Conservation (phyloP, 202 grass and related monocot species). For the Panicum hallii region DNA sequence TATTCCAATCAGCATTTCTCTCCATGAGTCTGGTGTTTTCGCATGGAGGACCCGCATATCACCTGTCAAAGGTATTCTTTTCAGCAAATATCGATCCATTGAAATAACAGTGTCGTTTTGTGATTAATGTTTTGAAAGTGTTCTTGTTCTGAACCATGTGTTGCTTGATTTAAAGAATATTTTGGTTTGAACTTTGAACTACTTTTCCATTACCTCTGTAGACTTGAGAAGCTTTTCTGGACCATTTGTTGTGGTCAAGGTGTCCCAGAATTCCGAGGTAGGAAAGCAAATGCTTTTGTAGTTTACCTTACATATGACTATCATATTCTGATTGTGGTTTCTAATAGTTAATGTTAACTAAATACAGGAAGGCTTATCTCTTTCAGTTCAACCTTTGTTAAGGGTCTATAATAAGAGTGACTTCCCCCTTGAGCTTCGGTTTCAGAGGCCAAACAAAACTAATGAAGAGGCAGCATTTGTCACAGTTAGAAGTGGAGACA, state of each 20-base stretch:
- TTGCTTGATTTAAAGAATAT: slow-evolving; percentile 6
- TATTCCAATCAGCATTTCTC: slow-evolving; percentile 67
- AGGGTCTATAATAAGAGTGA: slow-evolving; percentile 85
- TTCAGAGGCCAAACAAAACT: slow-evolving; percentile 66
- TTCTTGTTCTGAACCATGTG: slow-evolving; percentile 22
- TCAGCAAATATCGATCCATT: slow-evolving; percentile 39
- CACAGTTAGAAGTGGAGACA: slow-evolving; percentile 71
- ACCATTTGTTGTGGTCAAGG: slow-evolving; percentile 85
- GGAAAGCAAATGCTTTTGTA: slow-evolving; percentile 37
- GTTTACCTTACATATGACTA: slow-evolving; percentile 29
- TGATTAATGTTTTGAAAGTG: neutral
- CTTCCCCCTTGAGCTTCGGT: slow-evolving; percentile 71
- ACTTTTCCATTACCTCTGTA: slow-evolving; percentile 39
- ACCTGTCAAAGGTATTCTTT: slow-evolving; percentile 67
- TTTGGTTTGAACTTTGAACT: neutral
- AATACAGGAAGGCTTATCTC: slow-evolving; percentile 77
- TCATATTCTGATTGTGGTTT: slow-evolving; percentile 20
- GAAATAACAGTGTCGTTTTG: slow-evolving; percentile 2
- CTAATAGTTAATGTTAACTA: slow-evolving; percentile 44
- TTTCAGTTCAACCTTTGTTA: slow-evolving; percentile 80
- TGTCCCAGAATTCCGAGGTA: slow-evolving; percentile 78
- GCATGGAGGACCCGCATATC: slow-evolving; percentile 73
- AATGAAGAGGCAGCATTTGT: slow-evolving; percentile 69
- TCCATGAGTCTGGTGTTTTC: slow-evolving; percentile 59
- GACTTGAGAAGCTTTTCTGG: slow-evolving; percentile 78